A percentile compares a stretch with the other conserved stretches of the same genome.
Evolutionary conservation across 1,139 yeast species (phyloP).

Genomic region (Pneumocystis oryctolagi): DNA sequence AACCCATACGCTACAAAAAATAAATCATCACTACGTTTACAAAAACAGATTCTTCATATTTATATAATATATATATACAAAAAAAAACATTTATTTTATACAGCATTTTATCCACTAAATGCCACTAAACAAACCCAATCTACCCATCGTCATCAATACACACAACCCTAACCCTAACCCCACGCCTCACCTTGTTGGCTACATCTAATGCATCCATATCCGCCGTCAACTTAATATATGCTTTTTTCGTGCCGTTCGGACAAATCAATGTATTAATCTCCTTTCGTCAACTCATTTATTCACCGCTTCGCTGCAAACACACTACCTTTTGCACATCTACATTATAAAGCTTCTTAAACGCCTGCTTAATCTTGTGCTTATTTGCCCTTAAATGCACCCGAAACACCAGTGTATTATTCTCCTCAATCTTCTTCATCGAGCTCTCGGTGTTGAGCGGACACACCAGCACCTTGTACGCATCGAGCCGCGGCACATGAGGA

Average conservation of each 20-base stretch:
- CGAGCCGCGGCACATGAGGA: constrained; percentile 95
- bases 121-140: constrained; percentile 12
- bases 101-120: neutral
- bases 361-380: constrained; percentile 96
- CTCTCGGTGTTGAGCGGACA: constrained; percentile 96
- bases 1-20: no score
- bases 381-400: constrained; percentile 92
- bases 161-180: constrained; percentile 45
- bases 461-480: constrained; percentile 87
- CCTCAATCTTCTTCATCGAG: constrained; percentile 99
- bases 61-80: no score
- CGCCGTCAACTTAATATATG: constrained; percentile 97
- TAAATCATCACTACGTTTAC: no score
- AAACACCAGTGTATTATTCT: constrained; percentile 97
- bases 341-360: constrained; percentile 95
- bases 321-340: constrained; percentile 64
- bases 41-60: no score
- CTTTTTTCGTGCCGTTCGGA: constrained; percentile 99
- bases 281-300: neutral
- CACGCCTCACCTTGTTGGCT: constrained; percentile 56
- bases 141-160: neutral
- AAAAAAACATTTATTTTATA: neutral
- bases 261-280: neutral
- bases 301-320: constrained; percentile 72
- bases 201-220: constrained; percentile 99